Base-by-base conservation (phyloP, 345 rosid genomes). In the Durio zibethinus region DNA sequence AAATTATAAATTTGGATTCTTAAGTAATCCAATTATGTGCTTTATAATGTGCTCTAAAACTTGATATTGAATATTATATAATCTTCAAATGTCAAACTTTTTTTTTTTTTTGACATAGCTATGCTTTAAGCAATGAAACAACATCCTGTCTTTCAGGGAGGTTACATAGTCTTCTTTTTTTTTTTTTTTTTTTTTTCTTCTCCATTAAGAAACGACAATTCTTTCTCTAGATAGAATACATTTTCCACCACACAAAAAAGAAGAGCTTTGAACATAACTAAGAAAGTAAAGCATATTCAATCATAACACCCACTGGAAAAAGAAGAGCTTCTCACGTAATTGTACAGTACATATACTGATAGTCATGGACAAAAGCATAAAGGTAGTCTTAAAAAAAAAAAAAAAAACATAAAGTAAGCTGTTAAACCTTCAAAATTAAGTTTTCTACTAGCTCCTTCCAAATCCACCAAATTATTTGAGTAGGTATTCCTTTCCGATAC, bases 271-370 rank as follows among this genome's bases (percentile, higher is more conserved):
- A 72, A 52, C 3, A 4, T 73, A 56, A 21, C 52, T 38, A 25
- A 15, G 76, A 73, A 56, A 56, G 65, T 56, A 56, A 73, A 73
- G 76, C 33, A 73, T 23, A 56, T 73, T n/a, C 21, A 36, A 57
- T 56, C 35, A 73, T 36, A 54, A 18, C 21, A 12, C 21, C 7
- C 27, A 4, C 23, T n/a, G 14, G 12, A 10, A 53, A 56, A 56
- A 15, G 35, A 56, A 38, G 21, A 54, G 76, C 76, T 35, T 72
- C 63, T 35, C 35, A 12, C 43, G 10, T 50, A 31, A 33, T 47
- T 68, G 25, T 63, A 33, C n/a, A n/a, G n/a, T n/a, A n/a, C n/a
- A 25, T 6, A 57, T 57, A 54, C 23, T 23, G 21, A 52, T 10
- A 18, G 43, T 21, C 4, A 35, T 14, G n/a, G 33, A 38, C 14